phyloP scores from a whole-genome alignment of 2,329 filamentous ascomycete species.

The Cladophialophora yegresii region DNA sequence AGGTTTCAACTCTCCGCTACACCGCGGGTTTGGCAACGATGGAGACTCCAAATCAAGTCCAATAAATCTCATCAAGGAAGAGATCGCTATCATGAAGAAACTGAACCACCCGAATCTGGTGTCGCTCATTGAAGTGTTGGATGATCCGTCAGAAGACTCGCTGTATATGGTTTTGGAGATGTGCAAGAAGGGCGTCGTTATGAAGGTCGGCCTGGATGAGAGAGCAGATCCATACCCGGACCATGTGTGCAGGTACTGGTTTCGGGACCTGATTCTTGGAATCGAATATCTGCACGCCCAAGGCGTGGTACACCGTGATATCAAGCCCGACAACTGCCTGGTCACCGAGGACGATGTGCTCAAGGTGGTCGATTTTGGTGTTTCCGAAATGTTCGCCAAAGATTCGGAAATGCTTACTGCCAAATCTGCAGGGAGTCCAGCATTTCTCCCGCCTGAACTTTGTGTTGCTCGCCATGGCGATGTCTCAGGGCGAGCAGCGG shows the following conservation, averaged over 20 bases:
- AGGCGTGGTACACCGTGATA: slow-evolving; percentile 92
- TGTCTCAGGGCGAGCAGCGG: slow-evolving; percentile 83
- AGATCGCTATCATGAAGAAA: slow-evolving; percentile 99
- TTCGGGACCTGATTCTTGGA: slow-evolving; percentile 88
- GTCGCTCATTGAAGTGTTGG: slow-evolving; percentile 86
- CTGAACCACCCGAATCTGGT: slow-evolving; percentile 94
- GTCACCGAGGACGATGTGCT: slow-evolving; percentile 89
- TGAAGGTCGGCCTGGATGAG: slow-evolving; percentile 90
- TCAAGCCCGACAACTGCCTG: slow-evolving; percentile 95
- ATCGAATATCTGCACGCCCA: slow-evolving; percentile 96
- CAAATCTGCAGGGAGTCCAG: slow-evolving; percentile 91
- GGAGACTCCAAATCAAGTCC: slow-evolving; percentile 58
- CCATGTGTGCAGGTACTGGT: slow-evolving; percentile 85
- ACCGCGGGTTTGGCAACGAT: slow-evolving; percentile 59
- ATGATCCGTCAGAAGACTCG: slow-evolving; percentile 93
- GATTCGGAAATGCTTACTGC: slow-evolving; percentile 81
- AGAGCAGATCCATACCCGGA: slow-evolving; percentile 77
- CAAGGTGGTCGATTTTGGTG: slow-evolving; percentile 95
- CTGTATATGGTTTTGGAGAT: slow-evolving; percentile 99
- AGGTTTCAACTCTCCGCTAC: slow-evolving; percentile 63
- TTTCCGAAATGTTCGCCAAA: slow-evolving; percentile 97
- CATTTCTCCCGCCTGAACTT: slow-evolving; percentile 90
- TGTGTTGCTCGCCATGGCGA: slow-evolving; percentile 84
- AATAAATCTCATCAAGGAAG: slow-evolving; percentile 85
- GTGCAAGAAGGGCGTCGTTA: slow-evolving; percentile 96